These are phyloP conservation scores for Crithidia mellificae DNA, from an alignment of 208 protist species.

Conservation along the genomic window DNA sequence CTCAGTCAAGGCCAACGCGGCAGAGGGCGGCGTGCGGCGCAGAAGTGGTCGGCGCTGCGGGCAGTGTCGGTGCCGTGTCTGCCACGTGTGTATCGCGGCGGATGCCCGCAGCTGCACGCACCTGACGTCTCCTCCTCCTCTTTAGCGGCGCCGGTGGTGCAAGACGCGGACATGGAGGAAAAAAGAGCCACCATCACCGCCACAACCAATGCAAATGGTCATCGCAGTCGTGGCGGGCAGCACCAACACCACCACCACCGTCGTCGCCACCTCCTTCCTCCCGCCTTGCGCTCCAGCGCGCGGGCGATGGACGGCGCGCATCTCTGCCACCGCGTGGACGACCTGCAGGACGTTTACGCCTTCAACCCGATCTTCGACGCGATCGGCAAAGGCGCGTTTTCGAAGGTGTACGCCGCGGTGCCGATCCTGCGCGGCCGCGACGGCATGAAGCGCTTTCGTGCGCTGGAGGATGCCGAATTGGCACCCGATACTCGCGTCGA, in stretches of 20 bases:
- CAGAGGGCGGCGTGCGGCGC: background rate
- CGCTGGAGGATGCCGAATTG: background rate
- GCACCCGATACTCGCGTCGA: background rate
- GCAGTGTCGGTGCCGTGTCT: slow-evolving; percentile 55
- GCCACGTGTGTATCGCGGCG: slow-evolving; percentile 29
- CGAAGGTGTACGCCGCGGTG: slow-evolving; percentile 74
- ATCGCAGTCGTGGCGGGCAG: too few relatives aligned
- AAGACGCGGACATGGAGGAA: too few relatives aligned
- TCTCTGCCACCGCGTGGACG: slow-evolving; percentile 47
- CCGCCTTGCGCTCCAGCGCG: slow-evolving; percentile 3
- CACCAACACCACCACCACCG: too few relatives aligned
- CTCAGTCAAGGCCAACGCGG: background rate
- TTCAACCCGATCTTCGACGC: slow-evolving; percentile 72
- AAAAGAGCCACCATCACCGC: background rate
- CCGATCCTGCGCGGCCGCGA: slow-evolving; percentile 50
- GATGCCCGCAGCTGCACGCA: slow-evolving; percentile 18
- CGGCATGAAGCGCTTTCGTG: slow-evolving; percentile 19
- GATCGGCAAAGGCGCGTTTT: slow-evolving; percentile 75
- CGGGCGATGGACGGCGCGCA: slow-evolving; percentile 27
- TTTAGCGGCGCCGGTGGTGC: too few relatives aligned
- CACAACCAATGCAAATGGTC: slow-evolving; percentile 1
- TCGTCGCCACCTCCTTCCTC: background rate
- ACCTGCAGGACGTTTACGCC: slow-evolving; percentile 73
- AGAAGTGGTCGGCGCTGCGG: slow-evolving; percentile 22
- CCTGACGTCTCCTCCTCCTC: background rate